phyloP scores from a whole-genome alignment of 108 stramenopile species.

The Fistulifera pelliculosa region DNA sequence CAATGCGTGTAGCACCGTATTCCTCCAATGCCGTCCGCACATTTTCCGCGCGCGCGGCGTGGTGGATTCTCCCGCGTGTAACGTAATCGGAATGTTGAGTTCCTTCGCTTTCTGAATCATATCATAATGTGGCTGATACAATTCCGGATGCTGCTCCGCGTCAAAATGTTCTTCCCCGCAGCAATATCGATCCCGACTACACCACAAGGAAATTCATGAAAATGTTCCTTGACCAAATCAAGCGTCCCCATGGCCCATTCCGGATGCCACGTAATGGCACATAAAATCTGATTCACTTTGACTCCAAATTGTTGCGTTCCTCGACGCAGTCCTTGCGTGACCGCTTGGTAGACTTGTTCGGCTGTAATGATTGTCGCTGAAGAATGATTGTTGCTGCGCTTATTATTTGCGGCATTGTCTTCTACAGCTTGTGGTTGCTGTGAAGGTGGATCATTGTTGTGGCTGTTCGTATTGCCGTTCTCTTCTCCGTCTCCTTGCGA shows the following conservation, averaged over 20 bases:
- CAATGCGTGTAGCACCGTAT: conserved; percentile 58
- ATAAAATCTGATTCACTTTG: conserved; percentile 58
- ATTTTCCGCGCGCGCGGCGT: conserved; percentile 32
- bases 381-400: not conserved
- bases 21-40: conserved; percentile 35
- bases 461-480: conserved; percentile 9
- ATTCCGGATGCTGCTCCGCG: conserved; percentile 17
- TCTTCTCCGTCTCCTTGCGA: no score
- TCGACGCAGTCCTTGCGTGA: conserved; percentile 39
- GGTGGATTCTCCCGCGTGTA: conserved; percentile 54
- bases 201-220: conserved; percentile 41
- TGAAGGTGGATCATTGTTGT: not conserved
- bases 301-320: conserved; percentile 29
- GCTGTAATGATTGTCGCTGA: conserved; percentile 10
- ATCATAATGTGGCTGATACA: conserved; percentile 34
- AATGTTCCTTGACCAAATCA: conserved; percentile 31
- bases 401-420: not conserved
- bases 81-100: conserved; percentile 40
- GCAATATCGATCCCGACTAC: conserved; percentile 68
- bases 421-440: not conserved
- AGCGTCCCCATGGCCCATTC: conserved; percentile 54
- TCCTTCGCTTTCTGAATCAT: conserved; percentile 44
- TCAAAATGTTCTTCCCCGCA: conserved; percentile 69
- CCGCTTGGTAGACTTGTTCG: conserved; percentile 16
- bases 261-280: conserved; percentile 51